Evolutionary conservation across 2,329 filamentous ascomycete species (phyloP).

Genomic region (Colletotrichum orchidophilum): DNA sequence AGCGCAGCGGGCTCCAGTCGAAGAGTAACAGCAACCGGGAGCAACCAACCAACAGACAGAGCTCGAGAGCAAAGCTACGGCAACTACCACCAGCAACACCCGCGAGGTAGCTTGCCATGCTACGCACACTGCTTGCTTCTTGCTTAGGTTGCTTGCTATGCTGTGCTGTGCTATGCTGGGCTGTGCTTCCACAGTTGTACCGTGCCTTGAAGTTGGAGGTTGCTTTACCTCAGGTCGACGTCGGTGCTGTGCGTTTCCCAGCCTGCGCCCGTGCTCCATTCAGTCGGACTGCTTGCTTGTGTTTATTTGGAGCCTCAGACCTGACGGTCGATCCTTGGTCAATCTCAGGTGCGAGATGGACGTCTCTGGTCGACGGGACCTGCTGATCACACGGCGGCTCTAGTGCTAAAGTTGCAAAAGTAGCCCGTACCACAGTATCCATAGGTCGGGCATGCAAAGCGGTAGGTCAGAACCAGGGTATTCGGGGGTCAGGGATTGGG

Average conservation of each 20-base stretch:
- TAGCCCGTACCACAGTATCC: too few species aligned
- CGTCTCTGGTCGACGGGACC: conserved; percentile 14
- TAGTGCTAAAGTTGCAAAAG: not conserved
- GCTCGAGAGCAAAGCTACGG: not conserved
- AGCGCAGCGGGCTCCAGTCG: not conserved
- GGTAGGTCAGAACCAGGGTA: conserved; percentile 10
- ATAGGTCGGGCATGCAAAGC: conserved; percentile 15
- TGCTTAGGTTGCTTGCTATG: too few species aligned
- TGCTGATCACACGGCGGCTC: conserved; percentile 20
- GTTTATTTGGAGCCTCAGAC: conserved; percentile 12
- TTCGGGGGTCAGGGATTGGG: conserved; percentile 6
- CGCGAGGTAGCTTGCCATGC: not conserved
- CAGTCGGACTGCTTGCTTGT: conserved; percentile 15
- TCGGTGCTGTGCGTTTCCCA: conserved; percentile 15
- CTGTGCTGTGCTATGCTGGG: too few species aligned
- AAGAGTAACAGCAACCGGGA: not conserved
- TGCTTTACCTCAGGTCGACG: conserved; percentile 8
- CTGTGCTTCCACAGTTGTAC: not conserved
- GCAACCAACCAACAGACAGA: not conserved
- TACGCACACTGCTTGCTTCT: not conserved
- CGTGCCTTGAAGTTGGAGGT: not conserved
- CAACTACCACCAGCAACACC: not conserved
- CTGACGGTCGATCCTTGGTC: conserved; percentile 25
- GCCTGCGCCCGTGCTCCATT: not conserved
- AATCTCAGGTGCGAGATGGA: conserved; percentile 18